phyloP scores from a whole-genome alignment of 805 yeast species.

The Candida yuanshanica region DNA sequence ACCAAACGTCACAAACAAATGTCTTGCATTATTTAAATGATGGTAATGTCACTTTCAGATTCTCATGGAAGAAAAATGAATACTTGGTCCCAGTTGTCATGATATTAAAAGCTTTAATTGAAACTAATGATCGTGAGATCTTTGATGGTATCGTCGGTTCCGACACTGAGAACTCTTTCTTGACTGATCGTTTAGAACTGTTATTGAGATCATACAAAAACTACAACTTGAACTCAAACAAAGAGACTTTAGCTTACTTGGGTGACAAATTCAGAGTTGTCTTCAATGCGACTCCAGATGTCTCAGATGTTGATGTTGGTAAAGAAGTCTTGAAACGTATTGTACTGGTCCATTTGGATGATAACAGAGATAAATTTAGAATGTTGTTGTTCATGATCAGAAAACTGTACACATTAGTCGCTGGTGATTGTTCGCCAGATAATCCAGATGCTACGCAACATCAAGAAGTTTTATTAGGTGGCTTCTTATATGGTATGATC shows the following conservation, averaged over 20 bases:
- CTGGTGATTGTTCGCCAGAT: constrained; percentile 95
- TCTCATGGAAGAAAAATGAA: constrained; percentile 96
- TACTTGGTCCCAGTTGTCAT: constrained; percentile 89
- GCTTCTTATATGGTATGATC: constrained; percentile 94
- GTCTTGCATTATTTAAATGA: constrained; percentile 94
- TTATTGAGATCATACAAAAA: constrained; percentile 82
- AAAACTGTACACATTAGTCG: constrained; percentile 89
- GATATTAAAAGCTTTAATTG: constrained; percentile 85
- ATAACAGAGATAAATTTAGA: constrained; percentile 75
- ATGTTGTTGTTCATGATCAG: constrained; percentile 91
- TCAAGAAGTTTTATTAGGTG: constrained; percentile 93
- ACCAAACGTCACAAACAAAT: constrained; percentile 95
- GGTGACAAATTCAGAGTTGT: constrained; percentile 96
- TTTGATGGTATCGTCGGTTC: constrained; percentile 95
- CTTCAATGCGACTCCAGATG: constrained; percentile 82
- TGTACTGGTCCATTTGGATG: constrained; percentile 80
- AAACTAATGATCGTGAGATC: constrained; percentile 90
- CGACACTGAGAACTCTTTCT: constrained; percentile 80
- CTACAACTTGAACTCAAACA: constrained; percentile 70
- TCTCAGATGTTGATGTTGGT: constrained; percentile 88
- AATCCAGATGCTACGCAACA: constrained; percentile 99
- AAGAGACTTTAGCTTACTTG: constrained; percentile 87
- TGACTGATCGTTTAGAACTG: constrained; percentile 96
- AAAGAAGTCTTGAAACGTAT: constrained; percentile 74
- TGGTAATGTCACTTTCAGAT: constrained; percentile 94